These are phyloP conservation scores for Colletotrichum sp. DNA, from an alignment of 2,329 filamentous ascomycete genomes.

Conservation along the genomic window DNA sequence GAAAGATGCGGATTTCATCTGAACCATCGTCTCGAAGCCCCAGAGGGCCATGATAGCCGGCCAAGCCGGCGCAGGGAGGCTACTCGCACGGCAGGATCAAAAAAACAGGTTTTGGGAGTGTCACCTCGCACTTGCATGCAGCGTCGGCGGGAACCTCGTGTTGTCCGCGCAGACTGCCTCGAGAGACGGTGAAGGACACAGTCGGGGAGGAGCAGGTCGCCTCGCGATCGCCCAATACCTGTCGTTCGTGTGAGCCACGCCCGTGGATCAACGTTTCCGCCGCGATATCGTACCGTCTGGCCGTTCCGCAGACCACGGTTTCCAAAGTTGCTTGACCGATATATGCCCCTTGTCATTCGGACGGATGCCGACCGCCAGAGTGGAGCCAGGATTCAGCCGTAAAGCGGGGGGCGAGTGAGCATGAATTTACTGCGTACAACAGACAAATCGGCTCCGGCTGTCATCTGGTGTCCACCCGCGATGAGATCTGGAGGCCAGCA, in stretches of 20 bases:
- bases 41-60: conserved; percentile 2
- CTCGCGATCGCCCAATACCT: not conserved
- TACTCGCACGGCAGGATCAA: conserved; percentile 10
- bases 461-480: not conserved
- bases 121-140: conserved; percentile 23
- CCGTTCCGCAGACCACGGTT: not conserved
- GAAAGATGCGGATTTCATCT: not conserved
- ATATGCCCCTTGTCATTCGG: not conserved
- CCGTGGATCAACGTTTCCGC: not conserved
- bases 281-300: not conserved
- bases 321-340: not conserved
- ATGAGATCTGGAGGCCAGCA: not conserved
- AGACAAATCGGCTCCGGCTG: not conserved
- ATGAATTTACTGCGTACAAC: not conserved
- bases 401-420: not conserved
- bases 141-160: conserved; percentile 15
- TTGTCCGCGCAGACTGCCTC: conserved; percentile 9
- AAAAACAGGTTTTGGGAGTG: conserved; percentile 22
- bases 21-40: conserved; percentile 3
- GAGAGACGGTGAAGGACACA: conserved; percentile 15
- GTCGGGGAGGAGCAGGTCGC: not conserved
- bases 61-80: conserved; percentile 14
- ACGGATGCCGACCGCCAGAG: not conserved
- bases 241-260: not conserved
- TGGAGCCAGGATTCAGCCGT: not conserved